Base-by-base conservation (phyloP, 805 yeast species). In the Metschnikowia shivogae region DNA sequence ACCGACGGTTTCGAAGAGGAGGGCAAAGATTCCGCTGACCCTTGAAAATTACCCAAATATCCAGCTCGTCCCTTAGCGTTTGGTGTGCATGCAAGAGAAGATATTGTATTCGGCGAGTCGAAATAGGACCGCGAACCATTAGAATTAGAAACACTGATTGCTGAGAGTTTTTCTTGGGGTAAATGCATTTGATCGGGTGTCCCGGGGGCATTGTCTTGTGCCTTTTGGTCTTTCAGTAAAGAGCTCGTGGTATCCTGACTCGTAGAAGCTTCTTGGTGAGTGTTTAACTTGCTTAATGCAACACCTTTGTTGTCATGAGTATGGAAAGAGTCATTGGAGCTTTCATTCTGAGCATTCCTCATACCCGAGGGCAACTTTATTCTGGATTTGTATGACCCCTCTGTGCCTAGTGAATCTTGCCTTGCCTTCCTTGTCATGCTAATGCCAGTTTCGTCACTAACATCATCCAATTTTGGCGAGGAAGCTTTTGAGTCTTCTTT, bases 281-380 rank as follows among this genome's bases (percentile, higher is more conserved):
- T 22, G 27, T 7, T 19, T 11, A 37, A 20, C 26, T 37, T 37
- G 34, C 12, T n/a, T 13, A 29, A 37, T 37, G 28, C 22, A 28
- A 14, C 19, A 12, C 29, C n/a, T 24, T 19, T 37, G 40, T 4
- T n/a, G 6, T 17, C 28, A 13, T 20, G 31, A 12, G 33, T 9
- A 17, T 37, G 34, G 13, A 13, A 37, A 9, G 34, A 17, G 6
- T 29, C 34, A 14, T 12, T 19, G 12, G 12, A 20, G 28, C n/a
- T 12, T 19, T 29, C 34, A 3, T 37, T 24, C 24, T 28, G 39
- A 12, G 14, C 27, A 14, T 27, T 32, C 24, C 27, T 42, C 17
- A 63, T 45, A 3, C 65, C 52, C 6, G 62, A 57, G 6, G 70
- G 71, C 28, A 66, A 49, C 47, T 62, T 65, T 35, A 65, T 63